These are phyloP conservation scores for Lepidium didymum DNA, from an alignment of 345 rosid species.

Conservation along the genomic window DNA sequence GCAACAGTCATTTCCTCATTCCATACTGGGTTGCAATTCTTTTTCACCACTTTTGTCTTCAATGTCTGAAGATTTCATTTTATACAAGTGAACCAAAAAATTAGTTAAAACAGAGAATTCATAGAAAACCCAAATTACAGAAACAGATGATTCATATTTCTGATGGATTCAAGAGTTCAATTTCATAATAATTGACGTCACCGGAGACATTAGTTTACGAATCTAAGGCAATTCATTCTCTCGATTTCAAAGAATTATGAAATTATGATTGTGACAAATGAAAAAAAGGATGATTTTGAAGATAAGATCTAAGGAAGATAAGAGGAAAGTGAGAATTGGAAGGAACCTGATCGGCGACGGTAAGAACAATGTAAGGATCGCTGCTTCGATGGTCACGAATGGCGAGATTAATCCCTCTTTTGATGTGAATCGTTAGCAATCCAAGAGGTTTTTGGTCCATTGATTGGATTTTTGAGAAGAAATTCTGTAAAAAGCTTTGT, in stretches of 20 bases:
- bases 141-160: neutral
- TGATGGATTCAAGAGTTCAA: neutral
- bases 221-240: neutral
- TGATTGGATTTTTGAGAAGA: neutral
- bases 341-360: constrained; percentile 40
- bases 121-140: neutral
- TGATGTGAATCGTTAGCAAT: constrained; percentile 39
- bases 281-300: neutral
- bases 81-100: too few relatives aligned
- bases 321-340: neutral
- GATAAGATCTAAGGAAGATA: neutral
- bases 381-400: constrained; percentile 42
- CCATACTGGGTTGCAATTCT: constrained; percentile 75
- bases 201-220: neutral
- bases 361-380: constrained; percentile 50
- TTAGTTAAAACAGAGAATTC: neutral
- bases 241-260: too few relatives aligned
- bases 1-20: constrained; percentile 75
- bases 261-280: neutral
- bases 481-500: neutral
- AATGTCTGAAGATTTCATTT: constrained; percentile 41
- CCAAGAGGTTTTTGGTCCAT: constrained; percentile 44
- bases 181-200: neutral
- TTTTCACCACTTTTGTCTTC: constrained; percentile 66
- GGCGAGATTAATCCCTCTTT: constrained; percentile 41